Base-by-base conservation (phyloP, 1,284 basidiomycete genomes). In the Puccinia triticina region DNA sequence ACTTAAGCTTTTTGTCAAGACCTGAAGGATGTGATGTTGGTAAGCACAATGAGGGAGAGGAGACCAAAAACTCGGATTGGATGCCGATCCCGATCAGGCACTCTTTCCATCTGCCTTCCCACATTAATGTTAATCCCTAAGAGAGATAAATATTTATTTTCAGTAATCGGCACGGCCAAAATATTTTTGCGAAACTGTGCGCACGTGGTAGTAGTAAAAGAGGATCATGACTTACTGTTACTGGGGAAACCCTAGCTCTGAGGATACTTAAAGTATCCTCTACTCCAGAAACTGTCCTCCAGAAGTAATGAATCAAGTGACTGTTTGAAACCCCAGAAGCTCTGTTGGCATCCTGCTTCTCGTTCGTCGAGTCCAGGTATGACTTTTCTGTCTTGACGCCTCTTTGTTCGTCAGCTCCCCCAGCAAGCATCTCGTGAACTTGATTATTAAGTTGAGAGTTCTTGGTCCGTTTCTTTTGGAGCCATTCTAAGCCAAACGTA, bases 401-500 rank as follows among this genome's bases (percentile, higher is more conserved):
- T 21, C 16, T 50, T 18, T 50, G 11, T 14, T 16, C 48, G 11
- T 50, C 48, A 16, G 16, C 48, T 50, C n/a, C 34, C 16, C 34
- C 61, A 37, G 23, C 34, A 18, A 66, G 16, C 14, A 23, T 2
- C 16, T 16, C 61, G 34, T 66, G 61, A 11, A 34, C 3, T 66
- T 12, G 61, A 40, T 16, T 1, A 57, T 40, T 40, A 10, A 40
- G 61, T 37, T 37, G 61, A 16, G 18, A 14, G 16, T 66, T 40
- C 26, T 66, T 66, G 11, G 61, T 11, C 1, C 61, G 61, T 50
- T 40, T 71, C 69, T 71, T 71, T 53, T 81, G 79, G 21, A 73
- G 59, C 55, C n/a, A 74, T 81, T 81, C 79, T 26, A 53, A 53
- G 21, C 94, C 96, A 87, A 98, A 90, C 5, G 94, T 93, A 91